Evolutionary conservation across 2,329 filamentous ascomycete species (phyloP), one percentile per base, ranked within the genome.

Genomic region (Ophiobolus disseminans): DNA sequence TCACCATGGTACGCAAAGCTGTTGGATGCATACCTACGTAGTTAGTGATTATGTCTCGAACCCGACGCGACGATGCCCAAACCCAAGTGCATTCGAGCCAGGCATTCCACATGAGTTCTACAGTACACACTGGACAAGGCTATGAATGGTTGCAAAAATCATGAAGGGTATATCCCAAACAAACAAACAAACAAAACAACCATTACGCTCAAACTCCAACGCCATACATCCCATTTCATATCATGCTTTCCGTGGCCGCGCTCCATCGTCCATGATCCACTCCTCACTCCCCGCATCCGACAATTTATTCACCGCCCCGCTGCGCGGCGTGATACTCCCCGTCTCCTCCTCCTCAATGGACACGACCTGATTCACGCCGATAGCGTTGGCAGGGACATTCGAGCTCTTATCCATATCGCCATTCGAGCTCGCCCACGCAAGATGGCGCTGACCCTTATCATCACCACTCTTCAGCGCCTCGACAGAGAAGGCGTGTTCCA

Each of bases 271-370:
- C 40, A 62, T 51, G 11, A 57, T 62, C 53, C 53, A 62, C 40
- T 57, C 56, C 36, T 59, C 56, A 34, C 56, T 59, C 5, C 50
- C 50, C 2, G 32, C 46, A 53, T 58, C 57, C 16, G 45, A 48
- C 32, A 48, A 9, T 6, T 36, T 28, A 9, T 48, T 47, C 23
- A 52, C 48, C 22, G 36, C 40, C 8, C 32, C 39, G 10, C 41
- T 50, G 21, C 34, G n/a, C 6, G 40, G 25, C 4, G 39, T 41
- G 17, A 31, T 22, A 22, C 8, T 25, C 13, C 39, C 25, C 8
- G 14, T 21, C 5, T 45, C 21, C 26, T 50, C 44, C 30, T 53
- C 50, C 30, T 55, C 46, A 10, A 43, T 40, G 11, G 56, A 45
- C 11, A 62, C 53, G 5, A 50, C 48, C 32, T 53, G 52, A 22